Evolutionary conservation across 2,329 filamentous ascomycete species (phyloP).

Genomic region (Blastomyces parvus): DNA sequence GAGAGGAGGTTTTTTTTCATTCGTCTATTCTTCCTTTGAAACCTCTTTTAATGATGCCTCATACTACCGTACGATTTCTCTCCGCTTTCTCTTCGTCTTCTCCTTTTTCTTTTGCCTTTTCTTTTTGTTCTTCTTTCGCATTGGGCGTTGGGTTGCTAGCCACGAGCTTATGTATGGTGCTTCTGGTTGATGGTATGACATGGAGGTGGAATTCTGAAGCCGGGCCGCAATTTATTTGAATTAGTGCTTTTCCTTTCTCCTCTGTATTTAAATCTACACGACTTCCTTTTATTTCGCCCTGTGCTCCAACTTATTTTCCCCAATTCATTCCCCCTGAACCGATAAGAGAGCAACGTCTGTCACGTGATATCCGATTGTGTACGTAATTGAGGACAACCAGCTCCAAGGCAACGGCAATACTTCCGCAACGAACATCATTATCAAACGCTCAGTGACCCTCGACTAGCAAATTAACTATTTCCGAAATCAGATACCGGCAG

Average conservation of each 20-base stretch:
- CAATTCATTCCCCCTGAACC: not conserved
- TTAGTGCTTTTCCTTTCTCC: not conserved
- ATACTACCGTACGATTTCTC: not conserved
- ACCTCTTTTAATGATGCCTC: slow-evolving; percentile 1
- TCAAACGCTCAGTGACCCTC: not conserved
- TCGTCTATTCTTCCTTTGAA: not conserved
- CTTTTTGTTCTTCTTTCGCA: not conserved
- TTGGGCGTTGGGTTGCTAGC: not conserved
- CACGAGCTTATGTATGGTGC: not conserved
- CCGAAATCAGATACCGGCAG: not conserved
- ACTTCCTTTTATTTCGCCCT: not conserved
- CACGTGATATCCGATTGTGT: not conserved
- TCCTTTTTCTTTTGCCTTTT: not conserved
- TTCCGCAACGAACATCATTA: not conserved
- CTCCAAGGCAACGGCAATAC: too few relatives aligned
- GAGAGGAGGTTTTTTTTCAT: slow-evolving; percentile 1
- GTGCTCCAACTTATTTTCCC: not conserved
- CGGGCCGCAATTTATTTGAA: not conserved
- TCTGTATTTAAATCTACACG: not conserved
- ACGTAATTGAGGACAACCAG: slow-evolving; percentile 1
- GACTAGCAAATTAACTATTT: not conserved
- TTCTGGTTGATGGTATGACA: not conserved
- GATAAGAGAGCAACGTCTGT: not conserved
- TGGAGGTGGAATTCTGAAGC: not conserved
- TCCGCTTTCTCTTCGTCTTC: not conserved